Percentiles rank a stretch among this genome's conserved stretches.
Evolutionary conservation across 2,329 filamentous ascomycete genomes (phyloP).

Genomic region (Cladophialophora chaetospira): DNA sequence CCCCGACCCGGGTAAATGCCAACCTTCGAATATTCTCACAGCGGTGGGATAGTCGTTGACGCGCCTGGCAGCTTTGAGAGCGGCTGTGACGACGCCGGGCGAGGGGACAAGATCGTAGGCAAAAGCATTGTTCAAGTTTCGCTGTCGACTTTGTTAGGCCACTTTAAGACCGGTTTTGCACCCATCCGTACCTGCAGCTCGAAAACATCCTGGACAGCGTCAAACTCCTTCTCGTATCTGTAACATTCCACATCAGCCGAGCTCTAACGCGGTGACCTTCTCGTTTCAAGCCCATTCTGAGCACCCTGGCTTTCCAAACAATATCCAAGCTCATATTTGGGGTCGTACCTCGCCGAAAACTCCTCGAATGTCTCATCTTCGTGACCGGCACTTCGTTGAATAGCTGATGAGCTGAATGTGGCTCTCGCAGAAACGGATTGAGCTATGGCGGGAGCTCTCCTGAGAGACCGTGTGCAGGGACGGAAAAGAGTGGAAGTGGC

Average conservation of each 20-base stretch:
- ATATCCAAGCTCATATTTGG: neutral
- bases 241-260: constrained; percentile 34
- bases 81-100: constrained; percentile 83
- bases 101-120: constrained; percentile 99
- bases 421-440: constrained; percentile 28
- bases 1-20: neutral
- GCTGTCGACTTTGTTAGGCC: constrained; percentile 51
- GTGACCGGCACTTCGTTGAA: constrained; percentile 62
- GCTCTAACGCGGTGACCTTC: constrained; percentile 39
- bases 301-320: neutral
- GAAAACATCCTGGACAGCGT: constrained; percentile 95
- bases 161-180: neutral
- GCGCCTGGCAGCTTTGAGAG: constrained; percentile 87
- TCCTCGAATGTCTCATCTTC: constrained; percentile 98
- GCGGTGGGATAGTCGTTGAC: constrained; percentile 99
- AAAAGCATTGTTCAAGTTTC: constrained; percentile 99
- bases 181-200: constrained; percentile 81
- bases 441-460: constrained; percentile 32
- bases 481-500: constrained; percentile 39
- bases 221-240: constrained; percentile 99
- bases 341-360: constrained; percentile 87
- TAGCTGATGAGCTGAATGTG: constrained; percentile 53
- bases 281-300: neutral
- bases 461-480: constrained; percentile 28
- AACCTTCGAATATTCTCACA: constrained; percentile 98